Evolutionary conservation across 164 flowering plant genomes (phyloP).

Genomic region (Magnolia sinica): DNA sequence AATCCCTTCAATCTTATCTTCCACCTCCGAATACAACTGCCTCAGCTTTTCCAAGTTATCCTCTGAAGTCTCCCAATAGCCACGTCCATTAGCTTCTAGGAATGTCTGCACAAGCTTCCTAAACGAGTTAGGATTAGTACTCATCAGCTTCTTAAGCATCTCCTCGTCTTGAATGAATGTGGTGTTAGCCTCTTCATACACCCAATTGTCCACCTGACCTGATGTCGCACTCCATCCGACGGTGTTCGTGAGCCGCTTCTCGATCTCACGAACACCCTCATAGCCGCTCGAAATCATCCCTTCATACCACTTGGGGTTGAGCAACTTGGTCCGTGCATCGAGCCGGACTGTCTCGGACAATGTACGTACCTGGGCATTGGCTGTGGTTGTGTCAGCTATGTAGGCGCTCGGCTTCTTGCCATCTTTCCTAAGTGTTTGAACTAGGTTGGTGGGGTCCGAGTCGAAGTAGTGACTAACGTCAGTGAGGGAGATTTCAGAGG

Average conservation of each 20-base stretch:
- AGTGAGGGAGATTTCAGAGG: constrained; percentile 94
- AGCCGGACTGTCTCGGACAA: constrained; percentile 91
- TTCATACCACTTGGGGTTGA: constrained; percentile 99
- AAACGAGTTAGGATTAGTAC: constrained; percentile 91
- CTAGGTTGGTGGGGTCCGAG: constrained; percentile 97
- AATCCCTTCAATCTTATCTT: constrained; percentile 98
- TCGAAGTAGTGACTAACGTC: constrained; percentile 99
- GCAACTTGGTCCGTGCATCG: constrained; percentile 89
- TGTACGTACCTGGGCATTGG: constrained; percentile 98
- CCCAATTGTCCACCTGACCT: constrained; percentile 99
- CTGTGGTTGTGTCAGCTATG: constrained; percentile 97
- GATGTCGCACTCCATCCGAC: constrained; percentile 99
- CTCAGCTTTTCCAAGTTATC: constrained; percentile 78
- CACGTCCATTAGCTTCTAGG: constrained; percentile 97
- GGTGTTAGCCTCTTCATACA: constrained; percentile 92
- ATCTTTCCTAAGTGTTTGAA: constrained; percentile 83
- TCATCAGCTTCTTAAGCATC: constrained; percentile 89
- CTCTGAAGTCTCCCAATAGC: constrained; percentile 93
- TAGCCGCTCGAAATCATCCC: constrained; percentile 94
- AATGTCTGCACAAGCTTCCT: constrained; percentile 93
- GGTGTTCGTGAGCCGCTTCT: constrained; percentile 90
- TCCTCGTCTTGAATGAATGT: constrained; percentile 89
- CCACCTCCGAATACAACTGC: constrained; percentile 90
- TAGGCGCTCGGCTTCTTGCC: constrained; percentile 96
- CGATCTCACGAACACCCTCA: constrained; percentile 97